A percentile compares a stretch with the other conserved stretches of the same genome.
These are phyloP conservation scores for Cornus kousa DNA, from an alignment of 148 eudicot species.

Conservation along the genomic window DNA sequence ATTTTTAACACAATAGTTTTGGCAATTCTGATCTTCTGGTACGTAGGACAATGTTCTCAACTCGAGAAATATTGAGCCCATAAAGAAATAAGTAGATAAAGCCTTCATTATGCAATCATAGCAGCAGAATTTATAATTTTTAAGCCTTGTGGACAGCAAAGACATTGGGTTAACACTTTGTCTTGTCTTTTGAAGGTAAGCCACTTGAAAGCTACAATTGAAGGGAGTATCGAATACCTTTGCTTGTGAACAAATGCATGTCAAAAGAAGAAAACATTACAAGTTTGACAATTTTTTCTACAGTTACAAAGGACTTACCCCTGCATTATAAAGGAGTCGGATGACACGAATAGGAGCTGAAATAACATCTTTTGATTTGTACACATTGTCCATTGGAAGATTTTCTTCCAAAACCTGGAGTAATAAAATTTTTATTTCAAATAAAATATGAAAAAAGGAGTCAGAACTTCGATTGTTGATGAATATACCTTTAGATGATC, in stretches of 20 bases:
- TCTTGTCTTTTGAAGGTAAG: background rate
- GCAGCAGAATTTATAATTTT: background rate
- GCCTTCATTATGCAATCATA: slow-evolving; percentile 2
- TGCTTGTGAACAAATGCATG: background rate
- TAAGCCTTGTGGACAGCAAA: background rate
- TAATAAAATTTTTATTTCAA: background rate
- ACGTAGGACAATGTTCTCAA: background rate
- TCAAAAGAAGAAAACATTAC: background rate
- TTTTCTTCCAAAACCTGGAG: slow-evolving; percentile 84
- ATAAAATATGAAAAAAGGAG: background rate
- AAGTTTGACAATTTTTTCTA: background rate
- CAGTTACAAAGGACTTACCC: slow-evolving; percentile 54
- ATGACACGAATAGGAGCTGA: slow-evolving; percentile 97
- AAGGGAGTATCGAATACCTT: background rate
- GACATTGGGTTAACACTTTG: background rate
- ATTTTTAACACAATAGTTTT: background rate
- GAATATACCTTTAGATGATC: slow-evolving; percentile 63
- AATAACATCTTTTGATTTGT: slow-evolving; percentile 73
- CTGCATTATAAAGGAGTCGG: slow-evolving; percentile 84
- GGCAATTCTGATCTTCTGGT: background rate
- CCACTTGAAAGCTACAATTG: background rate
- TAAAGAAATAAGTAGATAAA: background rate
- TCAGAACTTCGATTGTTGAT: background rate
- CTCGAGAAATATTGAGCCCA: background rate
- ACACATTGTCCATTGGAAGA: slow-evolving; percentile 82